phyloP scores from a whole-genome alignment of 176 grass and related monocot genomes.

The Themeda triandra region DNA sequence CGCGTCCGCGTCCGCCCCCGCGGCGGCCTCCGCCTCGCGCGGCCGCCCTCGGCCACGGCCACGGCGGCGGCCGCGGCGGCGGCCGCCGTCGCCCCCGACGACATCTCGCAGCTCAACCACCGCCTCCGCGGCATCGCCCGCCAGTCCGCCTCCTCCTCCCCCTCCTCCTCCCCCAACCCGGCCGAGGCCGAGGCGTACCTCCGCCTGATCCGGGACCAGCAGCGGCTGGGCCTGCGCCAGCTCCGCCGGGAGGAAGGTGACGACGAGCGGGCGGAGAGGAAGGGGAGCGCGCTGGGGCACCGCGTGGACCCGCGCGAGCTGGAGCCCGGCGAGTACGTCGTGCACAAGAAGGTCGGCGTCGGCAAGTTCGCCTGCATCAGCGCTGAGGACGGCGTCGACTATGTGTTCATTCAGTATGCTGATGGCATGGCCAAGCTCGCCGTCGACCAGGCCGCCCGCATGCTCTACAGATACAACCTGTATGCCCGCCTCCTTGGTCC shows the following conservation, averaged over 20 bases:
- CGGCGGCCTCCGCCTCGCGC: conserved; percentile 21
- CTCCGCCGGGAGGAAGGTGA: conserved; percentile 18
- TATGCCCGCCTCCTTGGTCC: conserved; percentile 26
- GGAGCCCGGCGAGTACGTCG: conserved; percentile 75
- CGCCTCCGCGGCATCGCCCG: conserved; percentile 56
- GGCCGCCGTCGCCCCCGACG: conserved; percentile 46
- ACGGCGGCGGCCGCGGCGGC: conserved; percentile 9
- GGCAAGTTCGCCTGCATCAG: conserved; percentile 85
- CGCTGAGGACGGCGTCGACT: conserved; percentile 60
- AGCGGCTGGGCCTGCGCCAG: conserved; percentile 47
- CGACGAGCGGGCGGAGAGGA: conserved; percentile 9
- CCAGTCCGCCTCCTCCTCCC: not conserved
- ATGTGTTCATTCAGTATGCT: conserved; percentile 84
- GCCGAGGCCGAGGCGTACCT: conserved; percentile 73
- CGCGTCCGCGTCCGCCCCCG: not conserved
- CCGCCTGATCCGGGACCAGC: conserved; percentile 47
- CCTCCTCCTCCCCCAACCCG: conserved; percentile 31
- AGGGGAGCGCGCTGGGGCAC: conserved; percentile 73
- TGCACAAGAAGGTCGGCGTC: conserved; percentile 94
- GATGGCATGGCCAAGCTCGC: conserved; percentile 96
- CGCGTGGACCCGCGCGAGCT: conserved; percentile 75
- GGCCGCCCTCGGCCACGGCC: conserved; percentile 5
- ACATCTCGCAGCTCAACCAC: conserved; percentile 67
- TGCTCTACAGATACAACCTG: conserved; percentile 98
- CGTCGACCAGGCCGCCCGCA: conserved; percentile 66